Conservation (phyloP, 345 rosid species). For the Capsella bursapastoris region DNA sequence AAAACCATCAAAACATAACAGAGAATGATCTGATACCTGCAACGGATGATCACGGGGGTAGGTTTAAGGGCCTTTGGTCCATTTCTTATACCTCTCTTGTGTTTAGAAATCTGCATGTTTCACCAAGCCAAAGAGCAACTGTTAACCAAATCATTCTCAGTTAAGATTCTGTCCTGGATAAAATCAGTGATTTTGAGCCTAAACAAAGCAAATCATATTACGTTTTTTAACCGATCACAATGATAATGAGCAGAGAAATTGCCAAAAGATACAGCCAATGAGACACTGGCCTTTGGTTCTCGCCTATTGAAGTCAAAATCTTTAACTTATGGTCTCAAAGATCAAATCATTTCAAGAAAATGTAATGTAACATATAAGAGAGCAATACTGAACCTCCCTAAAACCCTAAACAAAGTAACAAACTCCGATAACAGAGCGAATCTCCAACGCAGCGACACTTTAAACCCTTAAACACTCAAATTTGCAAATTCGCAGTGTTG, state of each 20-base stretch:
- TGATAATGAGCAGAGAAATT: neutral
- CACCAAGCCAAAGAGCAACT: neutral
- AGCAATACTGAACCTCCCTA: neutral
- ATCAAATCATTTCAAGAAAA: neutral
- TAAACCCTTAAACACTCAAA: neutral
- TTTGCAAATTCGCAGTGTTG: neutral
- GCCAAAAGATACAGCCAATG: neutral
- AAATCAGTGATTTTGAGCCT: neutral
- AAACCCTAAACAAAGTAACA: neutral
- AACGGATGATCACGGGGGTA: constrained; percentile 70
- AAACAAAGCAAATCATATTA: neutral
- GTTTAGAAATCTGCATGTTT: constrained; percentile 58
- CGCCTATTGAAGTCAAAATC: neutral
- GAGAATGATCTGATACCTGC: constrained; percentile 55
- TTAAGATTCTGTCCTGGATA: neutral
- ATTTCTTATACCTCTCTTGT: constrained; percentile 59
- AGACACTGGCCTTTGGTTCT: neutral
- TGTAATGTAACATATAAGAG: no score
- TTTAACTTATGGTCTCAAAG: neutral
- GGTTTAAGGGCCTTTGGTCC: constrained; percentile 85
- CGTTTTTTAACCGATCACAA: neutral
- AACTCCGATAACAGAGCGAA: neutral
- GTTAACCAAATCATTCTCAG: neutral
- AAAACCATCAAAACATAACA: neutral
- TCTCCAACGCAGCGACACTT: neutral